Evolutionary conservation across 257 asterid genomes (phyloP), one percentile per base, ranked within the genome.

Genomic region (Marsdenia floribunda): DNA sequence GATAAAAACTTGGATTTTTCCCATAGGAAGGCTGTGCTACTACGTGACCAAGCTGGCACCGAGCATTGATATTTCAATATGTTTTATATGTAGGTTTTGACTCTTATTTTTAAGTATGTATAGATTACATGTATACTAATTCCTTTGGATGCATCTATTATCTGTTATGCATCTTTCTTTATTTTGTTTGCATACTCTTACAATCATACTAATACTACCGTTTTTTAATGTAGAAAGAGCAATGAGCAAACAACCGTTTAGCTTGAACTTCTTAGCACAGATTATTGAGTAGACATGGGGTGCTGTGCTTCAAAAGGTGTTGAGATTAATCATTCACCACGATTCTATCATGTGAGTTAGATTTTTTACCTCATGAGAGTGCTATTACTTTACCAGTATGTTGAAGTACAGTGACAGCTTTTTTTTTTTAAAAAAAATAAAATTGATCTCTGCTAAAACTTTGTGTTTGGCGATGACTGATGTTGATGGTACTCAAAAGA

Each of bases 311-410:
- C 87, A 67, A 84, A 74, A 70, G 59, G 70, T 66, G 80, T 70
- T 69, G 89, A 85, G 69, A 77, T 69, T 75, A 80, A 77, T 73
- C 78, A 84, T 70, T 77, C 92, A 10, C 81, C 88, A 15, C 83
- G 90, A n/a, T 82, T 80, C 70, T 82, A 84, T 82, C 92, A 79
- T 63, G 97, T 91, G 80, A 86, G 97, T 85, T 60, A 37, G 54
- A 35, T 80, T 67, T 76, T 66, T 54, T 68, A 21, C 61, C 69
- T 44, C 76, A 19, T 35, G 49, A 73, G 69, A 63, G 55, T 73
- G 78, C 66, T 78, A 29, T 53, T 72, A 11, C 69, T 65, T 24
- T 16, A 59, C 22, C 14, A 16, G 16, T 53, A 18, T 26, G 38
- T 38, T 59, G 44, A 22, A 14, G 38, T 21, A 13, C 2, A 29